Evolutionary conservation across 768 basidiomycete genomes (phyloP).

Genomic region (Lactarius quietus): DNA sequence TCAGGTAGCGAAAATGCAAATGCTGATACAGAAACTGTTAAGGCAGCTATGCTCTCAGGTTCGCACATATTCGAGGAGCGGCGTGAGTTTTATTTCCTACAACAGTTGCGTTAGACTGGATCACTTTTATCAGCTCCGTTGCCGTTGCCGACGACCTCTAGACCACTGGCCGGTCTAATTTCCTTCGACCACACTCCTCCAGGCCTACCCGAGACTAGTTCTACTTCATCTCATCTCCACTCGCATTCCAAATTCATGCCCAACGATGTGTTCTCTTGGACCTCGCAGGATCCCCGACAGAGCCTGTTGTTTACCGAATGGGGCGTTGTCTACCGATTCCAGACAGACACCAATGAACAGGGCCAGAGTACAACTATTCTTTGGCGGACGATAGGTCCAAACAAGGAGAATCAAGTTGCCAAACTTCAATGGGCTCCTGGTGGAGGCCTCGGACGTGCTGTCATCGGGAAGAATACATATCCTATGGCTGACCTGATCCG

Average conservation of each 20-base stretch:
- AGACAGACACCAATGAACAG: slow-evolving; percentile 62
- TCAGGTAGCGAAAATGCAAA: background rate
- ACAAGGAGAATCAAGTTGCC: slow-evolving; percentile 84
- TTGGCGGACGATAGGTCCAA: slow-evolving; percentile 72
- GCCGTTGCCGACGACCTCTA: background rate
- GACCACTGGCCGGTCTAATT: background rate
- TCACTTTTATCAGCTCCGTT: background rate
- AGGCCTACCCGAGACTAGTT: too few species aligned
- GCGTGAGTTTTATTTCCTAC: background rate
- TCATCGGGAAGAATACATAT: slow-evolving; percentile 79
- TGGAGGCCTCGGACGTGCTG: slow-evolving; percentile 78
- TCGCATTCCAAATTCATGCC: too few species aligned
- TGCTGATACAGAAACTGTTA: background rate
- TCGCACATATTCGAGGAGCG: background rate
- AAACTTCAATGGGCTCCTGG: slow-evolving; percentile 84
- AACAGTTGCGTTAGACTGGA: background rate
- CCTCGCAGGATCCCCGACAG: slow-evolving; percentile 80
- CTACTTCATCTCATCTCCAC: too few species aligned
- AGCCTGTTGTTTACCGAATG: slow-evolving; percentile 47
- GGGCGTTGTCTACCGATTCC: slow-evolving; percentile 77
- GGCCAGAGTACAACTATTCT: slow-evolving; percentile 74
- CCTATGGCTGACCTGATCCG: slow-evolving; percentile 83
- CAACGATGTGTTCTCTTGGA: slow-evolving; percentile 77
- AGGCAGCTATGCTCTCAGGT: background rate
- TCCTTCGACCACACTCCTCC: too few species aligned